A percentile compares a stretch with the other conserved stretches of the same genome.
These are phyloP conservation scores for Tetrahymena elliotti DNA, from an alignment of 73 alveolate species.

Conservation along the genomic window DNA sequence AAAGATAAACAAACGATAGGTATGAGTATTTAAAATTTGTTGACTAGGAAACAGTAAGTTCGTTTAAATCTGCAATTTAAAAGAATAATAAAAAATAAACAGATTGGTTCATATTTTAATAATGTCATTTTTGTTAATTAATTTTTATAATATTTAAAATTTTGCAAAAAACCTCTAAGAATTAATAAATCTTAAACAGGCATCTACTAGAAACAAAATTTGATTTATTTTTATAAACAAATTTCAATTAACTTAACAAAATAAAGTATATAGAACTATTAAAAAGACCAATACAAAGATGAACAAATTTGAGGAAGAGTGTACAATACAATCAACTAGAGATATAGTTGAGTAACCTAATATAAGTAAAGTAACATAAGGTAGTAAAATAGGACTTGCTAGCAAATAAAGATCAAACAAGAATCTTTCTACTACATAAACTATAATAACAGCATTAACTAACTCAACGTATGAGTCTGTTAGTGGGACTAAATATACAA, in stretches of 20 bases:
- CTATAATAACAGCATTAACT: background rate
- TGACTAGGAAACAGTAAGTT: too few relatives aligned
- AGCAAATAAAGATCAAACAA: background rate
- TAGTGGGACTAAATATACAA: background rate
- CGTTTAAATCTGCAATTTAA: background rate
- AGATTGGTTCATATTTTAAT: too few relatives aligned
- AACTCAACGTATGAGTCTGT: background rate
- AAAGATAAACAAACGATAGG: background rate
- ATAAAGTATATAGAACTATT: background rate
- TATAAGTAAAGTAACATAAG: background rate
- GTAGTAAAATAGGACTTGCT: background rate
- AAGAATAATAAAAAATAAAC: background rate
- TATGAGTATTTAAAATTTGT: background rate
- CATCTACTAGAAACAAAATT: background rate
- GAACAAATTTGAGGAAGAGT: background rate
- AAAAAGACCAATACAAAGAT: background rate
- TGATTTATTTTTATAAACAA: background rate
- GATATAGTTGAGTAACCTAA: background rate
- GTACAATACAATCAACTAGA: background rate
- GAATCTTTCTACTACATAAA: background rate
- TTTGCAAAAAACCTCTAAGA: background rate
- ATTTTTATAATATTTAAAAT: too few relatives aligned
- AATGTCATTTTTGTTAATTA: background rate
- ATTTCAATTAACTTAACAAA: background rate
- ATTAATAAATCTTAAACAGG: background rate